phyloP scores from a whole-genome alignment of 768 basidiomycete genomes.

The Mycena crocata region DNA sequence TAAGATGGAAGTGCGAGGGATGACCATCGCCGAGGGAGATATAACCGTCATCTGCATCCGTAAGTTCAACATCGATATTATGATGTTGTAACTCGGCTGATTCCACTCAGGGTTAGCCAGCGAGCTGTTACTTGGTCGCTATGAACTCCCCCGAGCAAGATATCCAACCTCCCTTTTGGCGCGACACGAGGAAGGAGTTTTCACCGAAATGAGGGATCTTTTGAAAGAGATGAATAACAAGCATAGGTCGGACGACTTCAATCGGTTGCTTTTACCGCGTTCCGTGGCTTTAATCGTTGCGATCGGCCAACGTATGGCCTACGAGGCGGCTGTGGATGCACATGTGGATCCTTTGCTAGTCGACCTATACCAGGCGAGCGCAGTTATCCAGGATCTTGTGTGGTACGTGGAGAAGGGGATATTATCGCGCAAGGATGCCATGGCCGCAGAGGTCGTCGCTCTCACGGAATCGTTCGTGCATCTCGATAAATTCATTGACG shows the following conservation, averaged over 20 bases:
- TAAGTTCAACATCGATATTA: too few species aligned
- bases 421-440: neutral
- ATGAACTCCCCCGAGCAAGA: neutral
- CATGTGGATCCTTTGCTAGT: neutral
- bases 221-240: neutral
- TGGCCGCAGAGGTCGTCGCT: neutral
- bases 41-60: constrained; percentile 1
- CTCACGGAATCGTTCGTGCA: neutral
- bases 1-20: constrained; percentile 14
- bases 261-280: neutral
- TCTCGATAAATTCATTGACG: constrained; percentile 1
- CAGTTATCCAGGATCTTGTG: neutral
- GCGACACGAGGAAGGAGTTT: neutral
- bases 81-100: too few species aligned
- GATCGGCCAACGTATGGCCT: constrained; percentile 4
- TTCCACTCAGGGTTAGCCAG: too few species aligned
- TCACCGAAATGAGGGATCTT: neutral
- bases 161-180: neutral
- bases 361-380: constrained; percentile 9
- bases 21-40: constrained; percentile 6
- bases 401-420: constrained; percentile 1
- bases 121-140: constrained; percentile 7
- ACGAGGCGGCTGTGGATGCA: constrained; percentile 8
- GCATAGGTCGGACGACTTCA: constrained; percentile 1
- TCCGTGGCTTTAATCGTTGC: neutral